Evolutionary conservation across 2,329 filamentous ascomycete genomes (phyloP).

Genomic region (Sordariomycetes sp.): DNA sequence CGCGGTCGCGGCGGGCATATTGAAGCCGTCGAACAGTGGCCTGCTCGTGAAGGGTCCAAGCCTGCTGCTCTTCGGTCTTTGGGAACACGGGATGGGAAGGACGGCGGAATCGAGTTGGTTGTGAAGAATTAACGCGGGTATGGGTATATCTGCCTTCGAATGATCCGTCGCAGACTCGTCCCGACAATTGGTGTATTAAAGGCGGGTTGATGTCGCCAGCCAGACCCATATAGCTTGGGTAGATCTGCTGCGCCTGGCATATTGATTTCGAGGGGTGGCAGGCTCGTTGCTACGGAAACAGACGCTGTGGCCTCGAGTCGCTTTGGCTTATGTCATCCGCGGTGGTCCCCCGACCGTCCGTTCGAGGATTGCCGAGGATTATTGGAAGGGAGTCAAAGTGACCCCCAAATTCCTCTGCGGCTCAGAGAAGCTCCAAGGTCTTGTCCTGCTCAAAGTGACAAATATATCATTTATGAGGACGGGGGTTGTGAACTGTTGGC

Average conservation of each 20-base stretch:
- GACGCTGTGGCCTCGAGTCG: neutral
- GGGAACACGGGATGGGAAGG: neutral
- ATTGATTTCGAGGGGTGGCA: neutral
- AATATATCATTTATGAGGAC: too few species aligned
- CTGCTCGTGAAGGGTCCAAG: neutral
- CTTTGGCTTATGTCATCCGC: too few species aligned
- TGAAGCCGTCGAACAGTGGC: neutral
- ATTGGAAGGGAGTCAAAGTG: too few species aligned
- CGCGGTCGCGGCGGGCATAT: constrained; percentile 50
- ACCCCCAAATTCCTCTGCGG: too few species aligned
- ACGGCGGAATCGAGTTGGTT: neutral
- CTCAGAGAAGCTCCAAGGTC: too few species aligned
- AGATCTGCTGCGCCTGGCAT: neutral
- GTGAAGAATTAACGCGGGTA: neutral
- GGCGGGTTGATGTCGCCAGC: neutral
- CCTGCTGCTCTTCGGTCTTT: neutral
- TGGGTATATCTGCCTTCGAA: neutral
- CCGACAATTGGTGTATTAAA: neutral
- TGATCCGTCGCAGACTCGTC: neutral
- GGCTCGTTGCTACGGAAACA: neutral
- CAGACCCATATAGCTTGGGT: neutral
- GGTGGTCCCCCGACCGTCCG: too few species aligned
- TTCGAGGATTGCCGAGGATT: too few species aligned
- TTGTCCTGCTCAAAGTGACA: too few species aligned
- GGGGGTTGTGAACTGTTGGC: too few species aligned